Conservation (phyloP, 805 yeast genomes). For the Candida morakotiae region DNA sequence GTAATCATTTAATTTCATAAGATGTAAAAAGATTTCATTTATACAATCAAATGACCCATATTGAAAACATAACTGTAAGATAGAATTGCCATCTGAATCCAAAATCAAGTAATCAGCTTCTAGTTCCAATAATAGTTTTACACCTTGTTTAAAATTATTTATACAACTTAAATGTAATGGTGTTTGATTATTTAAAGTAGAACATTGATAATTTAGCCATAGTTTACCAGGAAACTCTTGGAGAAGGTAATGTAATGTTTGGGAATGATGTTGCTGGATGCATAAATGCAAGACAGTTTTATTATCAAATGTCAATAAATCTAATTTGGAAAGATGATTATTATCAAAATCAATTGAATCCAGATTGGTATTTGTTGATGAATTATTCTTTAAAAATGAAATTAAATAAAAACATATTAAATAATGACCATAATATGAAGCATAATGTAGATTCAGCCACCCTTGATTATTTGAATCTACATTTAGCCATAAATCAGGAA, state of each 20-base stretch:
- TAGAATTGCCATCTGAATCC: slow-evolving; percentile 33
- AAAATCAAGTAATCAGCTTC: slow-evolving; percentile 32
- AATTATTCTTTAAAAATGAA: slow-evolving; percentile 22
- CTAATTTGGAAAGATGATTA: slow-evolving; percentile 17
- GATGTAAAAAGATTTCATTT: slow-evolving; percentile 18
- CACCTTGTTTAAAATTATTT: slow-evolving; percentile 33
- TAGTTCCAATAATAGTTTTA: slow-evolving; percentile 34
- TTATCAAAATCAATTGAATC: too few species aligned
- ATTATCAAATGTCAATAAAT: slow-evolving; percentile 34
- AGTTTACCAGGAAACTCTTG: slow-evolving; percentile 37
- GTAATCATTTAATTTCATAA: slow-evolving; percentile 3
- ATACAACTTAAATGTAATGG: slow-evolving; percentile 37
- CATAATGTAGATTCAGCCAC: slow-evolving; percentile 42
- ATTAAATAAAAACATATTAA: slow-evolving; percentile 39
- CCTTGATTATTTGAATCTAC: slow-evolving; percentile 30
- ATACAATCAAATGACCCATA: slow-evolving; percentile 31
- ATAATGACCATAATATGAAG: slow-evolving; percentile 38
- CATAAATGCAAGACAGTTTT: slow-evolving; percentile 35
- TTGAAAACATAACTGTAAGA: slow-evolving; percentile 37
- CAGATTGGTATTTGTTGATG: too few species aligned
- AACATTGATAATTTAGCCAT: slow-evolving; percentile 37
- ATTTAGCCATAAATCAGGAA: slow-evolving; percentile 43
- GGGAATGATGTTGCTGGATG: slow-evolving; percentile 27
- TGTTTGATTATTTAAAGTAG: slow-evolving; percentile 21
- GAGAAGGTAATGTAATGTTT: slow-evolving; percentile 38